Evolutionary conservation across 2,329 filamentous ascomycete species (phyloP), one percentile per base, ranked within the genome.

Genomic region (Apiospora rasikravindrae): DNA sequence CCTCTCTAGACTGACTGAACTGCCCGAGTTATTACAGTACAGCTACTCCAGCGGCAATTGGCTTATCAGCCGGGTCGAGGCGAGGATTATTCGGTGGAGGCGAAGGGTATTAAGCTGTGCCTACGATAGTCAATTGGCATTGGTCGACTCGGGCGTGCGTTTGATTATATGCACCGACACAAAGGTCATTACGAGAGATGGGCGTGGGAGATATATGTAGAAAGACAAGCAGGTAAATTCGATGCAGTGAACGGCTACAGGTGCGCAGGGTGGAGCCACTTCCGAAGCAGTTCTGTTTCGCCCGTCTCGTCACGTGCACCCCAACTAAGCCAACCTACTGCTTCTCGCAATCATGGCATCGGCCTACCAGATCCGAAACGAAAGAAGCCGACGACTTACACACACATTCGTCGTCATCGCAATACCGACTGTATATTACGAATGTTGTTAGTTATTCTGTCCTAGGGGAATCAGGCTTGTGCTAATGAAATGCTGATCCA

Each of bases 41-140:
- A 22, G 24, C 24, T n/a, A 40, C 40, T 47, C 66, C 40, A 47
- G 66, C n/a, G n/a, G 64, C 64, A 72, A 72, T 69, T 37, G 71
- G 53, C 44, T 45, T 68, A 44, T 33, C 57, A 64, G 33, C 24
- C 57, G 53, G 47, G 19, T 40, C 29, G 22, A 40, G 49, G n/a
- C 29, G 57, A 61, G 29, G 57, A n/a, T 29, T 24, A 64, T 64
- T 64, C 57, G 57, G 33, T 22, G 33, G 57, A 64, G 57, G 57
- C 57, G 33, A 40, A 13, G 57, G 57, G 10, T 24, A 64, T 40
- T 24, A 29, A 40, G 33, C 40, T 10, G 14, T 64, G 29, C 19
- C 57, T 64, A 40, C 16, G 57, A 40, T 22, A 22, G 1, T 64
- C 57, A 64, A 64, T 64, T 64, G 57, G 11, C 33, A n/a, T n/a